These are phyloP conservation scores for Mycena indigotica DNA, from an alignment of 768 basidiomycete species.

Conservation along the genomic window DNA sequence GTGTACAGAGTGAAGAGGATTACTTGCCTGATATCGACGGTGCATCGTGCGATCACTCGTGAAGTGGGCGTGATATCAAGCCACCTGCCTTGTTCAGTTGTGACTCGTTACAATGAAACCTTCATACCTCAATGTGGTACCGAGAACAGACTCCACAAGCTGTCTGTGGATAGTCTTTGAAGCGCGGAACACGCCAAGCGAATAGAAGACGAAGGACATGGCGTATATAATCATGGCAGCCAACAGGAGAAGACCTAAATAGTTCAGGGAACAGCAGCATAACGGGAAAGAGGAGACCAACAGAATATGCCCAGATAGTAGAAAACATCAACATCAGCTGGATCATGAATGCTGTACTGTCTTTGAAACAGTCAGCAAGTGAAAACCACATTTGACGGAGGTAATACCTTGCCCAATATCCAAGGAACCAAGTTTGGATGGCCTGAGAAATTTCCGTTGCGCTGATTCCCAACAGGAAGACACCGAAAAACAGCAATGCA, in stretches of 20 bases:
- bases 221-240: slow-evolving; percentile 31
- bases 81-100: slow-evolving; percentile 27
- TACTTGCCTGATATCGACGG: slow-evolving; percentile 44
- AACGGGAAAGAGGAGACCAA: background rate
- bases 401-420: slow-evolving; percentile 25
- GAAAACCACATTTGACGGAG: background rate
- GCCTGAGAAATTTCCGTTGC: slow-evolving; percentile 16
- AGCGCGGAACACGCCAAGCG: slow-evolving; percentile 42
- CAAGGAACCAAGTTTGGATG: slow-evolving; percentile 29
- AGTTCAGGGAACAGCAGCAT: background rate
- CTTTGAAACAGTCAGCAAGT: background rate
- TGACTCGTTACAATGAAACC: background rate
- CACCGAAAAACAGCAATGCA: slow-evolving; percentile 24
- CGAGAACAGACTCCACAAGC: slow-evolving; percentile 43
- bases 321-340: slow-evolving; percentile 26
- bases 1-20: background rate
- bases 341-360: slow-evolving; percentile 14
- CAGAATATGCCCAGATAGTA: slow-evolving; percentile 12
- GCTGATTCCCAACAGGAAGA: slow-evolving; percentile 18
- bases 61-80: slow-evolving; percentile 24
- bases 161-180: slow-evolving; percentile 42
- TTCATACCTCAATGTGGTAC: slow-evolving; percentile 46
- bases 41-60: slow-evolving; percentile 51
- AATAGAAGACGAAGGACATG: slow-evolving; percentile 31
- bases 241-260: slow-evolving; percentile 28